phyloP scores from a whole-genome alignment of 768 basidiomycete species.

The Gyrodon lividus region DNA sequence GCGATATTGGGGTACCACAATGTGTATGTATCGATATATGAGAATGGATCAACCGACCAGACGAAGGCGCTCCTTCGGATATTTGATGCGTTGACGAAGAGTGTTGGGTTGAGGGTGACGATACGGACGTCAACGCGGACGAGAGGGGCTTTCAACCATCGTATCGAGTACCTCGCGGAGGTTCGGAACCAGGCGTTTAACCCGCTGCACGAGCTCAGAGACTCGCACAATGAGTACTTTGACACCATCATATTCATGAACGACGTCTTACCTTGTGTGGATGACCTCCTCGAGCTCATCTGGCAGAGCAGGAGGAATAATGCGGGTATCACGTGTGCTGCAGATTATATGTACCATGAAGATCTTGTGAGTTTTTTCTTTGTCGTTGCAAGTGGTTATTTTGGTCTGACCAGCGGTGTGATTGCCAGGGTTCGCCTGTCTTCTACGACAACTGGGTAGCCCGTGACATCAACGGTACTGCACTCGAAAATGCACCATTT shows the following conservation, averaged over 20 bases:
- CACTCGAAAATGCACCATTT: constrained; percentile 96
- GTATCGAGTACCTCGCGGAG: constrained; percentile 99
- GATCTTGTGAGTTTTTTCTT: constrained; percentile 62
- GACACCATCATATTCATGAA: constrained; percentile 99
- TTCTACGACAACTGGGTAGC: constrained; percentile 99
- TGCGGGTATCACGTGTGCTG: constrained; percentile 96
- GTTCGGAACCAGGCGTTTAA: constrained; percentile 98
- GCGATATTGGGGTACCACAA: constrained; percentile 95
- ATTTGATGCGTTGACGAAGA: constrained; percentile 88
- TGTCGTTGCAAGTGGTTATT: not conserved
- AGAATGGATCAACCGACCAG: constrained; percentile 98
- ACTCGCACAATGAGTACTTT: constrained; percentile 90
- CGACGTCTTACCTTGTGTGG: constrained; percentile 96
- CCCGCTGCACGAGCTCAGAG: constrained; percentile 90
- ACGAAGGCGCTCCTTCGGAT: constrained; percentile 95
- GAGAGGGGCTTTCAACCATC: constrained; percentile 95
- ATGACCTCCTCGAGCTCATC: constrained; percentile 96
- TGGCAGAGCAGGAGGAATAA: constrained; percentile 93
- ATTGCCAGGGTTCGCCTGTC: constrained; percentile 68
- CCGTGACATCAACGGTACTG: constrained; percentile 97
- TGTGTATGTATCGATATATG: constrained; percentile 97
- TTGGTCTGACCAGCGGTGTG: not conserved
- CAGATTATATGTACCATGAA: constrained; percentile 99
- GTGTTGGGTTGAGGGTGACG: constrained; percentile 88
- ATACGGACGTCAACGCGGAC: constrained; percentile 93